Conservation (phyloP, 2,329 filamentous ascomycete genomes). For the Scedosporium minutisporum region DNA sequence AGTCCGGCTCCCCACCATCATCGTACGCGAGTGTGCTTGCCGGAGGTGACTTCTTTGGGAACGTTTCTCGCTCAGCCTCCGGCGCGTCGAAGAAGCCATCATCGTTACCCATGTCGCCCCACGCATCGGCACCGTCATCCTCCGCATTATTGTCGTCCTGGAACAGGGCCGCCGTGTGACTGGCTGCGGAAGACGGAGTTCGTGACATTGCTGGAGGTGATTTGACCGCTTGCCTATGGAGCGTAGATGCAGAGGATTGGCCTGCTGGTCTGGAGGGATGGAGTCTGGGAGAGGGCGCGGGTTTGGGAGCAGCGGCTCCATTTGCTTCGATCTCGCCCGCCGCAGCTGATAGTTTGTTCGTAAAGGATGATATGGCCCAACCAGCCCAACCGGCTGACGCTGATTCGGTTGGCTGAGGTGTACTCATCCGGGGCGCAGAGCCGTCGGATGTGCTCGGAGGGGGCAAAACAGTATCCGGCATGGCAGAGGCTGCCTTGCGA, state of each 20-base stretch:
- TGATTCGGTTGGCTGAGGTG: slow-evolving; percentile 55
- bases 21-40: slow-evolving; percentile 7
- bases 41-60: slow-evolving; percentile 16
- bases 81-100: slow-evolving; percentile 25
- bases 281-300: slow-evolving; percentile 30
- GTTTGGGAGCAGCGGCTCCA: slow-evolving; percentile 30
- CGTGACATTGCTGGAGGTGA: slow-evolving; percentile 37
- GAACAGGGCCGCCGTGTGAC: slow-evolving; percentile 39
- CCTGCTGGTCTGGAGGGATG: slow-evolving; percentile 25
- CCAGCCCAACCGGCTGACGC: slow-evolving; percentile 68
- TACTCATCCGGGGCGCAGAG: slow-evolving; percentile 64
- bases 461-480: slow-evolving; percentile 74
- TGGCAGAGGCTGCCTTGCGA: slow-evolving; percentile 63
- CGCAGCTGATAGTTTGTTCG: slow-evolving; percentile 79
- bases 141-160: slow-evolving; percentile 46
- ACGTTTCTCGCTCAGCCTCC: slow-evolving; percentile 29
- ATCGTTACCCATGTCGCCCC: slow-evolving; percentile 57
- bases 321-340: slow-evolving; percentile 69
- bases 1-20: slow-evolving; percentile 87
- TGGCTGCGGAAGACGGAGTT: slow-evolving; percentile 35
- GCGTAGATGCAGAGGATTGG: slow-evolving; percentile 44
- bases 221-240: slow-evolving; percentile 51
- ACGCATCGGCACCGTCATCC: slow-evolving; percentile 61
- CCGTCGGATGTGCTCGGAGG: slow-evolving; percentile 46
- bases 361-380: slow-evolving; percentile 98